Evolutionary conservation across 2,329 filamentous ascomycete species (phyloP), one percentile per base, ranked within the genome.

Genomic region (Pestalotiopsis sp.): DNA sequence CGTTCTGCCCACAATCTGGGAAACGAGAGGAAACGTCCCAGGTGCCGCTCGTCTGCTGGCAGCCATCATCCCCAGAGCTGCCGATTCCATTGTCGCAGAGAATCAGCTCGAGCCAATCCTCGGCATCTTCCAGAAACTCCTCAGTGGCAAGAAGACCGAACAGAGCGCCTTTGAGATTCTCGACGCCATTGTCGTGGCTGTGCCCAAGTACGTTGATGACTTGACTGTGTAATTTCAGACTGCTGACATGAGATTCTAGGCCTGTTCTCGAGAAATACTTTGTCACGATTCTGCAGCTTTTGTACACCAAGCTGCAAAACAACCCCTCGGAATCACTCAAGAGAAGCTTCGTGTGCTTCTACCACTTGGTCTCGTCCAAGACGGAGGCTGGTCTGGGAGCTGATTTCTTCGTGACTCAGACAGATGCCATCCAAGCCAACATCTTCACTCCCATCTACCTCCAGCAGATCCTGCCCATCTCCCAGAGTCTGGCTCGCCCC

Each of bases 81-180:
- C 91, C 3, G 84, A 90, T 68, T 87, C 90, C 58, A 94, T 99
- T 73, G 83, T 93, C 20, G 87, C 89, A 27, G 91, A 92, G 76
- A 92, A 95, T 74, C 94, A 98, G 79, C 80, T 98, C 56, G 93
- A 97, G 78, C 90, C 93, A 3, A 90, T 98, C 63, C 86, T 99
- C n/a, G 93, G 94, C 68, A 96, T 99, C 71, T 99, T 98, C 86
- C 95, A 98, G 79, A 95, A 93, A 76, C 87, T 99, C 12, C 85
- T 98, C 57, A 87, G 88, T 3, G 90, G 89, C 73, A 97, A 96
- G 82, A 91, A 92, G 70, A 95, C 95, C 63, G 96, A 99, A 78
- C 85, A 89, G 23, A 91, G 95, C 76, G 93, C 91, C 0, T 97
- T 98, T 76, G 96, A 99, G 77, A 87, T 99, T 61, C 85, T 99